These are phyloP conservation scores for Hansenula lynferdii DNA, from an alignment of 1,139 yeast genomes.

Conservation along the genomic window DNA sequence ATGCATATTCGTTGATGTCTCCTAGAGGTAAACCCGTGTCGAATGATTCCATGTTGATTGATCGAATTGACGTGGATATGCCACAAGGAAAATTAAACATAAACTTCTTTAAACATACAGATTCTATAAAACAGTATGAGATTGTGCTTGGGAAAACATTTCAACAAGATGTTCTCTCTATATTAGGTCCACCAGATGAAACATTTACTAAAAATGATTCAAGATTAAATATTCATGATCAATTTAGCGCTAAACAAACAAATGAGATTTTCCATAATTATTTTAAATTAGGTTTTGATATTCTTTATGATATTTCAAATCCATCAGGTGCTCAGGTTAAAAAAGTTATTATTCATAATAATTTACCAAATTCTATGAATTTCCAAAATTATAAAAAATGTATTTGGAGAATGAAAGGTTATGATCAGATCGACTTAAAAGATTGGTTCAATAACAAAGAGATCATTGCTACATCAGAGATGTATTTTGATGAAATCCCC, in stretches of 20 bases:
- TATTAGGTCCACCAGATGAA: slow-evolving; percentile 56
- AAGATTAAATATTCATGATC: slow-evolving; percentile 39
- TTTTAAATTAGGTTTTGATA: slow-evolving; percentile 47
- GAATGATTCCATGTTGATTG: slow-evolving; percentile 7
- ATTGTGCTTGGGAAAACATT: slow-evolving; percentile 34
- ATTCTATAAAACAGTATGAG: slow-evolving; percentile 5
- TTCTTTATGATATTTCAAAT: slow-evolving; percentile 39
- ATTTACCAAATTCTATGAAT: slow-evolving; percentile 41
- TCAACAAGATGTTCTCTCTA: slow-evolving; percentile 43
- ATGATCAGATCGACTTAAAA: neutral
- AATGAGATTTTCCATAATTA: slow-evolving; percentile 44
- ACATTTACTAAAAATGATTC: slow-evolving; percentile 45
- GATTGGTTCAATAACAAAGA: neutral
- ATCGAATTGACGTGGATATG: slow-evolving; percentile 2
- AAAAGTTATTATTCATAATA: slow-evolving; percentile 46
- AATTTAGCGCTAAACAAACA: neutral
- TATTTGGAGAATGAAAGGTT: slow-evolving; percentile 4
- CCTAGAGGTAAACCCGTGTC: too few relatives aligned
- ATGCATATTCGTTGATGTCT: neutral
- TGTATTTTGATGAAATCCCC: slow-evolving; percentile 35
- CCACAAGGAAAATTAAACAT: slow-evolving; percentile 2
- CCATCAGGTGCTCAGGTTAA: slow-evolving; percentile 29
- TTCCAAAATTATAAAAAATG: slow-evolving; percentile 44
- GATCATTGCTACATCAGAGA: slow-evolving; percentile 9
- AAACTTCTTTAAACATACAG: slow-evolving; percentile 27